Conservation (phyloP, 1,284 basidiomycete species). For the Takashimella koratensis region DNA sequence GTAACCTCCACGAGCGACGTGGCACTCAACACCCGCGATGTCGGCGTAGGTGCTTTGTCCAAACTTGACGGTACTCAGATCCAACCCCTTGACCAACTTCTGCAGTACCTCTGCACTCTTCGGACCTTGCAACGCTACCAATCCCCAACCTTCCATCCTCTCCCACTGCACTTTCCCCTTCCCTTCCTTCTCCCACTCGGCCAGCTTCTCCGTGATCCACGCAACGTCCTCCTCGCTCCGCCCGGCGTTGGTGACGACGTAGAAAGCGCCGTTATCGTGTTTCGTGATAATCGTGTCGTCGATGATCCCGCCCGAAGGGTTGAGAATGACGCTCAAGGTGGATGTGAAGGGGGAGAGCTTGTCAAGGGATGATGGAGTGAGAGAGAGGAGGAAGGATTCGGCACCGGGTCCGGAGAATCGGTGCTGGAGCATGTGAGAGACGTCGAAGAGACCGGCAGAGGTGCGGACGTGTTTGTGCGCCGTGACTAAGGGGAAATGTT, state of each 20-base stretch:
- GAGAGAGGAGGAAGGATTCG: slow-evolving; percentile 75
- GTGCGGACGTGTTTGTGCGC: slow-evolving; percentile 88
- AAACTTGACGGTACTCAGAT: slow-evolving; percentile 71
- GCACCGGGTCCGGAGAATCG: slow-evolving; percentile 71
- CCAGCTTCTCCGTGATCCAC: slow-evolving; percentile 68
- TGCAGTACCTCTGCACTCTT: slow-evolving; percentile 75
- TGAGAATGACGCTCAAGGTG: slow-evolving; percentile 83
- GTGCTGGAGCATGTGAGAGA: slow-evolving; percentile 95
- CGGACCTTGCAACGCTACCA: slow-evolving; percentile 90
- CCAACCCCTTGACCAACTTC: slow-evolving; percentile 61
- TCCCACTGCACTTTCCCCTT: slow-evolving; percentile 70
- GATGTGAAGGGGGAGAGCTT: slow-evolving; percentile 66
- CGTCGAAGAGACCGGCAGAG: slow-evolving; percentile 87
- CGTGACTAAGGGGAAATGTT: slow-evolving; percentile 57
- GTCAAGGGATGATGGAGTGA: slow-evolving; percentile 75
- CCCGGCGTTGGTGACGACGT: slow-evolving; percentile 96
- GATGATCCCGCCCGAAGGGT: slow-evolving; percentile 86
- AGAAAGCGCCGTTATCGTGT: slow-evolving; percentile 73
- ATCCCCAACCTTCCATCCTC: slow-evolving; percentile 77
- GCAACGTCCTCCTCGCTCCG: slow-evolving; percentile 73
- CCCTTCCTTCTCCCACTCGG: slow-evolving; percentile 67
- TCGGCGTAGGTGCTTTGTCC: slow-evolving; percentile 73
- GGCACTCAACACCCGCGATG: slow-evolving; percentile 69
- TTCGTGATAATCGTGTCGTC: slow-evolving; percentile 88
- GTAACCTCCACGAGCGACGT: slow-evolving; percentile 94